These are phyloP conservation scores for Barbatosphaeria neglecta DNA, from an alignment of 495 filamentous ascomycete species.

Conservation along the genomic window DNA sequence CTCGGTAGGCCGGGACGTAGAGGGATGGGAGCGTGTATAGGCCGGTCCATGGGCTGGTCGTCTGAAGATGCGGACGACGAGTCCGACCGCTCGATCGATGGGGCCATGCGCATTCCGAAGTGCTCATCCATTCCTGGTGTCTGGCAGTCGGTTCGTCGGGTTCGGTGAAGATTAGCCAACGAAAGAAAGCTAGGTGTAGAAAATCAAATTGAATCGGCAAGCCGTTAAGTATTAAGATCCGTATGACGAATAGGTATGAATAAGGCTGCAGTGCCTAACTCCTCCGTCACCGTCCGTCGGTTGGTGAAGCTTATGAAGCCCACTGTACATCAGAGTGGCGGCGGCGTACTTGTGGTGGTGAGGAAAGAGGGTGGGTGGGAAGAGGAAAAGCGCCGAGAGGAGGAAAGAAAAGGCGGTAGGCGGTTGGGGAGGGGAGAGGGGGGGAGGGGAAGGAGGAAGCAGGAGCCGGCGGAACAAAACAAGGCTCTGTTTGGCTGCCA, in stretches of 20 bases:
- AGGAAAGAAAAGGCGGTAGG: not conserved
- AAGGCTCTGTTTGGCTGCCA: too few relatives aligned
- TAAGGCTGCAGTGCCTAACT: not conserved
- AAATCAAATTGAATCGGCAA: not conserved
- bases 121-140: slow-evolving; percentile 18
- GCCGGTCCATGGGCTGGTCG: slow-evolving; percentile 15
- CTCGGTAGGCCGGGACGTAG: slow-evolving; percentile 41
- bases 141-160: not conserved
- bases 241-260: not conserved
- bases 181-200: not conserved
- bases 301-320: not conserved
- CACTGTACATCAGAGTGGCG: not conserved
- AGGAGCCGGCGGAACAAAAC: too few relatives aligned
- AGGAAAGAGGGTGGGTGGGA: not conserved
- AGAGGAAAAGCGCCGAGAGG: too few relatives aligned
- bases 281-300: not conserved
- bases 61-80: slow-evolving; percentile 25
- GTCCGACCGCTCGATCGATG: slow-evolving; percentile 20
- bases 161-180: not conserved
- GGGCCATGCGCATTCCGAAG: slow-evolving; percentile 2
- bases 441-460: too few relatives aligned
- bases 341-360: not conserved
- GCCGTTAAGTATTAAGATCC: not conserved
- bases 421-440: not conserved
- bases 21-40: slow-evolving; percentile 31